These are phyloP conservation scores for Centaurea solstitialis DNA, from an alignment of 129 eudicot species.

Conservation along the genomic window DNA sequence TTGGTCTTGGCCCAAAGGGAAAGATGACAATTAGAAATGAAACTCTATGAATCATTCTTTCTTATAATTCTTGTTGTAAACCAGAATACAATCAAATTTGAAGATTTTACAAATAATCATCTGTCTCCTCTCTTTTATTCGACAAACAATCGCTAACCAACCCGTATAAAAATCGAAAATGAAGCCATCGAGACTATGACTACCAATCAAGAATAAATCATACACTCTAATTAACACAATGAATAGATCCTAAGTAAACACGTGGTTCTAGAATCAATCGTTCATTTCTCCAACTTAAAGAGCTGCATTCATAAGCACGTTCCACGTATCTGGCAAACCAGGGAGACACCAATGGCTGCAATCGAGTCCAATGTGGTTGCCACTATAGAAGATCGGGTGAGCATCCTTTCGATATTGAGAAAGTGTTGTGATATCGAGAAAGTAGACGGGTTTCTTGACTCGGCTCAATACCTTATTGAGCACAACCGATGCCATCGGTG, in stretches of 20 bases:
- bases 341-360: conserved; percentile 99
- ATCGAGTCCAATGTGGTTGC: conserved; percentile 55
- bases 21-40: neutral
- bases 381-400: conserved; percentile 67
- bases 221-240: neutral
- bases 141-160: conserved; percentile 21
- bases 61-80: neutral
- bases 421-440: conserved; percentile 70
- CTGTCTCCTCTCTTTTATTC: conserved; percentile 14
- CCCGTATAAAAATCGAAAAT: conserved; percentile 20
- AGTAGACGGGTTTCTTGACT: conserved; percentile 64
- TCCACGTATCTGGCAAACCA: conserved; percentile 99
- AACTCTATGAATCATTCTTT: neutral
- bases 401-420: conserved; percentile 87
- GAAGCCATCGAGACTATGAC: conserved; percentile 33
- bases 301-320: conserved; percentile 63
- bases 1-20: no score
- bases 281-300: conserved; percentile 28
- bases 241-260: conserved; percentile 15
- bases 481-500: conserved; percentile 54
- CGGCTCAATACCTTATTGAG: conserved; percentile 76
- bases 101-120: conserved; percentile 26
- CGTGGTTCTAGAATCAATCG: neutral
- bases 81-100: conserved; percentile 7
- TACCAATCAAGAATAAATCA: conserved; percentile 24